phyloP scores from a whole-genome alignment of 2,329 filamentous ascomycete species.

The Dendrostoma leiphaemia region DNA sequence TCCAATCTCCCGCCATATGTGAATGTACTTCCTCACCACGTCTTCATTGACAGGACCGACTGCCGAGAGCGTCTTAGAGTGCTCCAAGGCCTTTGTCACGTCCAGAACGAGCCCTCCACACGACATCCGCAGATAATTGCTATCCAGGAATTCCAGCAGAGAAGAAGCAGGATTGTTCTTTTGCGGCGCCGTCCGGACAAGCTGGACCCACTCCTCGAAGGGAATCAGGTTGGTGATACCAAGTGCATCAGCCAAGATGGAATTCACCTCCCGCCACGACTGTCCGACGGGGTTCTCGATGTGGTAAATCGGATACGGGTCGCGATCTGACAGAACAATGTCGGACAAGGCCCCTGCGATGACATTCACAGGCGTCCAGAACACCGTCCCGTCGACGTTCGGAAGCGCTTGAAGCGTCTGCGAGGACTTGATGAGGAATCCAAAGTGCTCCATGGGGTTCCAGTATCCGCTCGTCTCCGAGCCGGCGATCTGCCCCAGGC shows the following conservation, averaged over 20 bases:
- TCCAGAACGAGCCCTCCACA: slow-evolving; percentile 23
- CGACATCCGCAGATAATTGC: slow-evolving; percentile 28
- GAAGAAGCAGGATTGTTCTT: slow-evolving; percentile 26
- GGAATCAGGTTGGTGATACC: slow-evolving; percentile 25
- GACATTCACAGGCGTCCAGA: slow-evolving; percentile 45
- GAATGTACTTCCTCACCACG: background rate
- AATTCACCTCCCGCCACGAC: background rate
- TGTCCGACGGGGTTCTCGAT: background rate
- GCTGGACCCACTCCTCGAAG: slow-evolving; percentile 27
- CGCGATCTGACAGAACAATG: slow-evolving; percentile 18
- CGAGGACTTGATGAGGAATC: slow-evolving; percentile 47
- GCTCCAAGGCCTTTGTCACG: background rate
- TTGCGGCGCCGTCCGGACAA: slow-evolving; percentile 22
- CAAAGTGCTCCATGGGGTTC: slow-evolving; percentile 51
- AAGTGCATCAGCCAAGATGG: slow-evolving; percentile 19
- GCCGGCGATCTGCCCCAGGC: slow-evolving; percentile 53
- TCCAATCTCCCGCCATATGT: background rate
- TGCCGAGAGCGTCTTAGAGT: background rate
- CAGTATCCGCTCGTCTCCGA: slow-evolving; percentile 48
- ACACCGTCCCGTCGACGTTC: slow-evolving; percentile 35
- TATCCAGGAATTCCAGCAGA: slow-evolving; percentile 29
- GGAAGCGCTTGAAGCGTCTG: slow-evolving; percentile 43
- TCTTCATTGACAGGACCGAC: background rate
- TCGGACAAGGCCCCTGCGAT: slow-evolving; percentile 27
- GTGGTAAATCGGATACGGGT: slow-evolving; percentile 16